Evolutionary conservation across 2,329 filamentous ascomycete genomes (phyloP).

Genomic region (Septoria linicola): DNA sequence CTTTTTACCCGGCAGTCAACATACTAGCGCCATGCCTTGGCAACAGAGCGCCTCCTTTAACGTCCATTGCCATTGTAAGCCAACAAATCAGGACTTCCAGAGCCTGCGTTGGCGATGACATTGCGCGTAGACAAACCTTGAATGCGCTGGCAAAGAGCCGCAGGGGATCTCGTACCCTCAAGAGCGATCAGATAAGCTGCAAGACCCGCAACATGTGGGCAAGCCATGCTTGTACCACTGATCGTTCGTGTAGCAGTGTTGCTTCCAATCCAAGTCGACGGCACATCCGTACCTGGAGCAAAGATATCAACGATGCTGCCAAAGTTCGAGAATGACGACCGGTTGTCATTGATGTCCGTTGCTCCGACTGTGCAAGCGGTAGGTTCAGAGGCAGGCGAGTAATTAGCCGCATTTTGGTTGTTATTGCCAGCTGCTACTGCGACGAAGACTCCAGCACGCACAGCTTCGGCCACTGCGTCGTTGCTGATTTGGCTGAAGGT

Average conservation of each 20-base stretch:
- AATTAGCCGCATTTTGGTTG: conserved; percentile 30
- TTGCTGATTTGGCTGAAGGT: conserved; percentile 39
- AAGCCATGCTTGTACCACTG: conserved; percentile 49
- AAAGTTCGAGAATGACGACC: conserved; percentile 43
- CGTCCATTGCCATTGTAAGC: conserved; percentile 15
- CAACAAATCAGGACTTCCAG: conserved; percentile 14
- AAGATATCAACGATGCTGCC: conserved; percentile 42
- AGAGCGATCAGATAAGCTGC: conserved; percentile 29
- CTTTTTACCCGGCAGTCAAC: too few species aligned
- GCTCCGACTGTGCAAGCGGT: conserved; percentile 41
- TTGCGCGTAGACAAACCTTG: conserved; percentile 19
- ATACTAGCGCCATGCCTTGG: too few species aligned
- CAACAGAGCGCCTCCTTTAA: too few species aligned
- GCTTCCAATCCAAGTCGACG: conserved; percentile 51
- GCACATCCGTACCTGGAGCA: conserved; percentile 52
- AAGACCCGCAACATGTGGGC: conserved; percentile 27
- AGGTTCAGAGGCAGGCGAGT: conserved; percentile 38
- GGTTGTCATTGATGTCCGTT: conserved; percentile 33
- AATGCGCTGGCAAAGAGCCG: conserved; percentile 23
- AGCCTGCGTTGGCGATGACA: conserved; percentile 10
- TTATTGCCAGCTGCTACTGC: conserved; percentile 42
- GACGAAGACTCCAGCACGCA: conserved; percentile 41
- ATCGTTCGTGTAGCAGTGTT: conserved; percentile 49
- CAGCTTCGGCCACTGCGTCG: conserved; percentile 40
- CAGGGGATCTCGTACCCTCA: conserved; percentile 18